These are phyloP conservation scores for Fusarium sp. DNA, from an alignment of 2,329 filamentous ascomycete species.

Conservation along the genomic window DNA sequence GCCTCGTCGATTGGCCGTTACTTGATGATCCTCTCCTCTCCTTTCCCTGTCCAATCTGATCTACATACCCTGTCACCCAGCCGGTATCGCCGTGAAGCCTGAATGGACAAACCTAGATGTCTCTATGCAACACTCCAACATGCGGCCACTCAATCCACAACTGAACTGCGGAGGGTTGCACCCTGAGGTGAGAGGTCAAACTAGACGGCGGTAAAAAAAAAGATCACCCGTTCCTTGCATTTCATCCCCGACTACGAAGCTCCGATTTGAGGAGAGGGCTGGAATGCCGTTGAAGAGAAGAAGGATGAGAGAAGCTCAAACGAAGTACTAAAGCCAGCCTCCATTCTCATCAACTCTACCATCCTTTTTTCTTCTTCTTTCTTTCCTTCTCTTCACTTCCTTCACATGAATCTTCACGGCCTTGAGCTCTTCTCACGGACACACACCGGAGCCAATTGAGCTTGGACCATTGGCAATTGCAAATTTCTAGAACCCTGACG, in stretches of 20 bases:
- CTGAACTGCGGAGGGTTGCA: conserved; percentile 20
- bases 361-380: neutral
- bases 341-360: neutral
- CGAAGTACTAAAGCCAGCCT: neutral
- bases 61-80: conserved; percentile 1
- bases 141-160: neutral
- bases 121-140: neutral
- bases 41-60: neutral
- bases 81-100: conserved; percentile 22
- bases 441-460: conserved; percentile 40
- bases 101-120: neutral
- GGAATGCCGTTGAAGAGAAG: neutral
- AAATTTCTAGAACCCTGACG: conserved; percentile 41
- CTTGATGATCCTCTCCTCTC: neutral
- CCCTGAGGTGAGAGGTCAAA: conserved; percentile 7
- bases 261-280: conserved; percentile 14
- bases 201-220: conserved; percentile 17
- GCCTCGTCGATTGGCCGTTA: neutral
- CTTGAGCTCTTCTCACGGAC: conserved; percentile 18
- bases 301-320: neutral
- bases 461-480: conserved; percentile 43
- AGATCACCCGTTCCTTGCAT: conserved; percentile 29
- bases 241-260: conserved; percentile 11
- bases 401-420: neutral
- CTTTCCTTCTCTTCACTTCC: neutral